These are phyloP conservation scores for Aleurites moluccanus DNA, from an alignment of 441 rosid genomes.

Conservation along the genomic window DNA sequence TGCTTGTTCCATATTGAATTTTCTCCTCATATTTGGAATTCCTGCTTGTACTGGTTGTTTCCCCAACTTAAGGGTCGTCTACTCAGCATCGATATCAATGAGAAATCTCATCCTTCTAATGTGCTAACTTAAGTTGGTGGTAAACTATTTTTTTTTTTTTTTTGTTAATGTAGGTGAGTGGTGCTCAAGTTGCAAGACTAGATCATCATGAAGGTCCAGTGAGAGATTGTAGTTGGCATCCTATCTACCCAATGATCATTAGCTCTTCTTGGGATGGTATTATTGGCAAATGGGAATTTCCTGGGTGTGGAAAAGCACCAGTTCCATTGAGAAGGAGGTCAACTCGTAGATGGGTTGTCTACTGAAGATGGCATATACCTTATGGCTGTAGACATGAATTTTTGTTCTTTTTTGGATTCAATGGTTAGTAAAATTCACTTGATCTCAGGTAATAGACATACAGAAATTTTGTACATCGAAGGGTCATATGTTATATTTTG, in stretches of 20 bases:
- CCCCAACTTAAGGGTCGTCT: neutral
- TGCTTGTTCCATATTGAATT: neutral
- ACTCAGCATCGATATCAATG: too few species aligned
- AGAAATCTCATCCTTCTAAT: neutral
- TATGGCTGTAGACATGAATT: neutral
- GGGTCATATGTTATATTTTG: neutral
- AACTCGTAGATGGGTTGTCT: neutral
- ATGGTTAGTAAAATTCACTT: too few species aligned
- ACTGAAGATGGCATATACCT: neutral
- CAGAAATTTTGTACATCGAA: neutral
- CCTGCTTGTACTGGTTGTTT: neutral
- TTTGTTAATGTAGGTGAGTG: constrained; percentile 48
- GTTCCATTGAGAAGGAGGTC: neutral
- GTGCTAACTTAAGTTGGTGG: neutral
- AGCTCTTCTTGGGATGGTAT: constrained; percentile 87
- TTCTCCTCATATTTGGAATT: neutral
- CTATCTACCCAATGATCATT: constrained; percentile 58
- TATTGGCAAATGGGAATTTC: constrained; percentile 75
- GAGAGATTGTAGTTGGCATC: constrained; percentile 95
- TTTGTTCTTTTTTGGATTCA: neutral
- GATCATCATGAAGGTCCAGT: constrained; percentile 53
- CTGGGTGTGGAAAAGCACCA: constrained; percentile 36
- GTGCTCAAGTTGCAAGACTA: constrained; percentile 55
- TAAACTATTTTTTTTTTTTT: neutral
- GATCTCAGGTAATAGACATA: neutral